phyloP scores from a whole-genome alignment of 2,329 filamentous ascomycete genomes.

The Aspergillus quadricinctus region DNA sequence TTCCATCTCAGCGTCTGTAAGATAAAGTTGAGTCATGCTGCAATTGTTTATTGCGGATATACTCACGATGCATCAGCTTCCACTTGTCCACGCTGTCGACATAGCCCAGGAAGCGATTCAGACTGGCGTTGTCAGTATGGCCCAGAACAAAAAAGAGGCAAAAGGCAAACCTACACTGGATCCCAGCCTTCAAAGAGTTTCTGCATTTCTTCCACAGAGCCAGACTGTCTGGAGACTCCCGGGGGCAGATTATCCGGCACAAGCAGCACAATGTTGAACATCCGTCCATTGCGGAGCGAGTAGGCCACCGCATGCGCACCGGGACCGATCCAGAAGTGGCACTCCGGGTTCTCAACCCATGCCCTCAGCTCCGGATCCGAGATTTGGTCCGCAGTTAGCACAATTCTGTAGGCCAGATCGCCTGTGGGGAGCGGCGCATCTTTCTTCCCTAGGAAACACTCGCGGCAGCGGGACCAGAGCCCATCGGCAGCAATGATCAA shows the following conservation, averaged over 20 bases:
- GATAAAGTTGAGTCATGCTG: background rate
- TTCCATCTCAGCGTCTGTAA: constrained; percentile 45
- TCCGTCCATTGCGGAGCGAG: constrained; percentile 50
- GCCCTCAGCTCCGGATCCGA: constrained; percentile 47
- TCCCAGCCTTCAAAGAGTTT: constrained; percentile 61
- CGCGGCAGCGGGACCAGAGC: constrained; percentile 57
- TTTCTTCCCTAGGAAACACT: constrained; percentile 43
- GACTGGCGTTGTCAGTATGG: constrained; percentile 8
- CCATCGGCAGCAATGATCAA: constrained; percentile 62
- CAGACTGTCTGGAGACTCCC: constrained; percentile 49
- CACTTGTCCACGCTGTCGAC: constrained; percentile 63
- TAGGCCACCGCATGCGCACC: constrained; percentile 60
- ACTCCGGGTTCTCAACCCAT: constrained; percentile 50
- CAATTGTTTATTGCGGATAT: background rate
- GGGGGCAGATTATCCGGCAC: constrained; percentile 60
- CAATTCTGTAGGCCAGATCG: constrained; percentile 62
- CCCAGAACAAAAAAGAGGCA: background rate
- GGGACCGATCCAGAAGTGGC: constrained; percentile 62
- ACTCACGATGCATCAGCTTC: constrained; percentile 55
- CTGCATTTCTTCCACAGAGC: constrained; percentile 58
- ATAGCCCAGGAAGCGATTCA: constrained; percentile 42
- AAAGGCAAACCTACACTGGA: constrained; percentile 40
- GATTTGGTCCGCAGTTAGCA: constrained; percentile 51
- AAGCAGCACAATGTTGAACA: constrained; percentile 64
- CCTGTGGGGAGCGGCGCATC: constrained; percentile 56